Evolutionary conservation across 1,284 basidiomycete genomes (phyloP), one percentile per base, ranked within the genome.

Genomic region (Papiliotrema flavescens): DNA sequence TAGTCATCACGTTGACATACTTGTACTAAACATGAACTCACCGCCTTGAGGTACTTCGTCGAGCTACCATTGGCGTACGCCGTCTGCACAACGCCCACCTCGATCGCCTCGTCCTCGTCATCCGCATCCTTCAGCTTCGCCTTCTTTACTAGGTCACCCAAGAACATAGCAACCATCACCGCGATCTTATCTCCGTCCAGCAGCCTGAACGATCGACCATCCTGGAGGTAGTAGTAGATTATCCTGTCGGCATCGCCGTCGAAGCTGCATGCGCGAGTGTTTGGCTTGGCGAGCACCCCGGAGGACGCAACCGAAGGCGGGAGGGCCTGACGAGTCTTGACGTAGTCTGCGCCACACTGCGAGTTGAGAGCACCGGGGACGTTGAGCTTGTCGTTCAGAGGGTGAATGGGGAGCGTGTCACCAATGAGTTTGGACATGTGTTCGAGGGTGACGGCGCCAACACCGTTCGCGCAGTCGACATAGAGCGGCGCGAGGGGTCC

Each of bases 151-250:
- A 96, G 83, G 58, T 94, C 92, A 24, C 89, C 87, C 57, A 99
- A 86, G 79, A 95, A 98, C 44, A 90, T 87, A 3, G 95, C 91
- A 5, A 92, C 90, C 22, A 99, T 82, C 1, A 89, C 87, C 4
- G 95, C 92, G 60, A 98, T 98, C 82, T 98, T 98, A 80, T 99
- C 96, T 4, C 96, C 96, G 70, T 99, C 96, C 41, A 99, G 82
- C 82, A 99, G 84, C 62, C 85, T 87, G 81, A 98, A 99, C n/a
- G 61, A 66, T 49, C 65, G 63, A 40, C 82, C 80, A 47, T 82
- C 81, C 55, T 87, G 84, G 67, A 93, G 87, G 55, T 88, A 78
- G 71, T 96, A 98, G 79, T 88, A 98, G 63, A 99, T 93, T 67
- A 99, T 80, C 34, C 96, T 86, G 79, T 99, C 96, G 1, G 96